Conservation (phyloP, 2,329 filamentous ascomycete genomes). For the Saccharata proteae region DNA sequence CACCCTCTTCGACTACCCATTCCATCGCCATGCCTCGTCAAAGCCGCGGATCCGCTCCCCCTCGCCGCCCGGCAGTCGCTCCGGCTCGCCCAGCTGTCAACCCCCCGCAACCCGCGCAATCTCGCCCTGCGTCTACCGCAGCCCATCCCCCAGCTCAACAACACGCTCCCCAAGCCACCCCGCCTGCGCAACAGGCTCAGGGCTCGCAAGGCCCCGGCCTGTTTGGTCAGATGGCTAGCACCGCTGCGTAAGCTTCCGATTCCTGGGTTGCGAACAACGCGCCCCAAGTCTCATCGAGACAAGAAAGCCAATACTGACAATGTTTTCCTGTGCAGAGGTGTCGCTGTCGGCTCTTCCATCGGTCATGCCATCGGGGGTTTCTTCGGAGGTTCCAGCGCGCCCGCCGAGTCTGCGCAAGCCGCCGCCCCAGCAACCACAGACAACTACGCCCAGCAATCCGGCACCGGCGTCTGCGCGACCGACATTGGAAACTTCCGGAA, state of each 20-base stretch:
- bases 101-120: constrained; percentile 39
- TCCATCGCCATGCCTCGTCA: constrained; percentile 40
- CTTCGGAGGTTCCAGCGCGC: constrained; percentile 56
- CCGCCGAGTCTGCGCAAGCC: constrained; percentile 32
- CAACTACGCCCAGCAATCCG: constrained; percentile 34
- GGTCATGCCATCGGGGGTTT: constrained; percentile 87
- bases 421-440: constrained; percentile 24
- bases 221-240: constrained; percentile 94
- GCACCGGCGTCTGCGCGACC: constrained; percentile 47
- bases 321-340: constrained; percentile 53
- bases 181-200: constrained; percentile 37
- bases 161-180: constrained; percentile 42
- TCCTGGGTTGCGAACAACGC: not conserved
- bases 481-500: constrained; percentile 79
- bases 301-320: not conserved
- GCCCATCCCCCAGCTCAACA: constrained; percentile 41
- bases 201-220: constrained; percentile 63
- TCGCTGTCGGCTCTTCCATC: constrained; percentile 89
- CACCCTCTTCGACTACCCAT: too few species aligned
- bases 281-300: not conserved
- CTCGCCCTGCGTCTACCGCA: constrained; percentile 61
- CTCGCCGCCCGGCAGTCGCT: constrained; percentile 30
- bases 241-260: constrained; percentile 68
- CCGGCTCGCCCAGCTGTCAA: constrained; percentile 49
- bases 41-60: constrained; percentile 32